Base-by-base conservation (phyloP, 768 basidiomycete genomes). In the Serpula lacrymans region DNA sequence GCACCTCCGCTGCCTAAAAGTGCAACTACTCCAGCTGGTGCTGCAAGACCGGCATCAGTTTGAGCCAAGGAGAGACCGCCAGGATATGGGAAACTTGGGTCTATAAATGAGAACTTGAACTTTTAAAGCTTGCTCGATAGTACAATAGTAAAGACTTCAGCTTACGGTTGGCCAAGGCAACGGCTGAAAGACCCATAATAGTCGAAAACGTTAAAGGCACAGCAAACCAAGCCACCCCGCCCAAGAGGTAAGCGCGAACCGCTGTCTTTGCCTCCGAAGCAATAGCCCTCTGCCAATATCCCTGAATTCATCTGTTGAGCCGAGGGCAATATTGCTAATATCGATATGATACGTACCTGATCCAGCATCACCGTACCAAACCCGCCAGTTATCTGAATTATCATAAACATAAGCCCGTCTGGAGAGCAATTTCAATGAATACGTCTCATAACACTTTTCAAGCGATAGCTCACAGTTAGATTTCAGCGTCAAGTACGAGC, bases 41-140 rank as follows among this genome's bases (percentile, higher is more conserved):
- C 58, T 12, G 63, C 55, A 8, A 68, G 57, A 9, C 67, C 67
- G 6, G 67, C 63, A 23, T 58, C 49, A 30, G 57, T 50, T 26
- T 68, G 60, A 7, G 46, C 44, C 5, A 48, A 25, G 7, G 61
- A 57, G 14, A 58, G 48, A 6, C 41, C 52, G 21, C 48, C 48
- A 13, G 22, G 57, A 42, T 37, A 64, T 54, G 44, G 77, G 48
- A 76, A 79, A 18, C 55, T 59, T 5, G 75, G 70, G 62, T 54
- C 61, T 34, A 59, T 55, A n/a, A 42, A 12, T 1, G 35, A 29
- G 5, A 20, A 22, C 24, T 34, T 20, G 28, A 24, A 12, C 16
- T 14, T 29, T 13, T 13, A 23, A 31, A 13, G 22, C 12, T n/a
- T 17, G 37, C 6, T 5, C 12, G 2, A 10, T n/a, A 13, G n/a